Evolutionary conservation across 2,329 filamentous ascomycete genomes (phyloP), one percentile per base, ranked within the genome.

Genomic region (Coniochaeta sp.): DNA sequence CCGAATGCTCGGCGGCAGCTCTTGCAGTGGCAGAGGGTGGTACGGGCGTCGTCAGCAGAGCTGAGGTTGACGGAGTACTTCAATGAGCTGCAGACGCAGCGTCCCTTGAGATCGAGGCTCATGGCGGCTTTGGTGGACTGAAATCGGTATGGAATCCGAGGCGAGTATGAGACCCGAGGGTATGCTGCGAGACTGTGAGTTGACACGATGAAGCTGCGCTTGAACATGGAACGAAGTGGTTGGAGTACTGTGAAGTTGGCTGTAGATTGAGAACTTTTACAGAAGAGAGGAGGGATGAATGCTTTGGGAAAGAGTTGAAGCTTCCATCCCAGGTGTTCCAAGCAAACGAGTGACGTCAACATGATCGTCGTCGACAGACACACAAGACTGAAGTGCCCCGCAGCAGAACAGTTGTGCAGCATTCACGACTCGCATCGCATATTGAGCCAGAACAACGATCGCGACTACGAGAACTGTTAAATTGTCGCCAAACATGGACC

Each of bases 1-100:
- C 64, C 63, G 51, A 67, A 66, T 1, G 66, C 65, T 24, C 63
- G 58, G 12, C 59, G 59, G 53, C 65, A 68, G 56, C 63, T 65
- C 6, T 57, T 53, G 56, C 64, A 67, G 54, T 67, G 66, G 47
- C 64, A 68, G 16, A 67, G 55, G 1, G 65, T 66, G 3, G 66
- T 67, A 18, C 62, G 55, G 1, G 61, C 65, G 5, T 58, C 56
- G 4, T 63, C 61, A 1, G 54, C 24, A 5, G 62, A 64, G 6
- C 60, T 53, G 27, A 67, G 57, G 12, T 55, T 32, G 13, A 65
- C 54, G 6, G 56, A 52, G 54, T 65, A 66, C 24, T 55, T 57
- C 35, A 65, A 50, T 1, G 53, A 50, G 9, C 53, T 50, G 53
- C 62, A 65, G 18, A 61, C 57, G 52, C 62, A 63, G 27, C 56